Percentiles rank a stretch among this genome's conserved stretches.
These are phyloP conservation scores for Lasiosphaeria ovina DNA, from an alignment of 495 filamentous ascomycete genomes.

Conservation along the genomic window DNA sequence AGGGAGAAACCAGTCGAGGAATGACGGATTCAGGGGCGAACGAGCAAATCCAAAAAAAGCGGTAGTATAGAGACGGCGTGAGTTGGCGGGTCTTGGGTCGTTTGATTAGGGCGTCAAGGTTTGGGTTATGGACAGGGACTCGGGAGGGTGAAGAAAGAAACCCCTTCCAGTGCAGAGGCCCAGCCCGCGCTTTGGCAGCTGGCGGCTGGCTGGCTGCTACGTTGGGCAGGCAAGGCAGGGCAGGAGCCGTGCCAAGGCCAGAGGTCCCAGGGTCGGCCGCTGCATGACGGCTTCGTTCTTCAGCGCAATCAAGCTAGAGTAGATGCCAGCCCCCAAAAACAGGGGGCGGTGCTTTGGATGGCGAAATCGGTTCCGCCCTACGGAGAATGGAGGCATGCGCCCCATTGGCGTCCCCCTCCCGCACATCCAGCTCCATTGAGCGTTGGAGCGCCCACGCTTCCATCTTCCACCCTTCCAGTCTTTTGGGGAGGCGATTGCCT, in stretches of 20 bases:
- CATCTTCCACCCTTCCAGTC: too few species aligned
- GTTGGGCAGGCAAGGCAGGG: too few species aligned
- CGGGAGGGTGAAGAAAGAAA: too few species aligned
- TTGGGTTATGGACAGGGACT: background rate
- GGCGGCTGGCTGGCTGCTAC: too few species aligned
- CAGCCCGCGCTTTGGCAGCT: too few species aligned
- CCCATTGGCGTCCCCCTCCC: background rate
- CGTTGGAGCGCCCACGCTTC: background rate
- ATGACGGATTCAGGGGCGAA: background rate
- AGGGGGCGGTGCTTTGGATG: background rate
- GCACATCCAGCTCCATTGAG: background rate
- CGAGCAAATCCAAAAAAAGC: constrained; percentile 13
- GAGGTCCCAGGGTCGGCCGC: too few species aligned
- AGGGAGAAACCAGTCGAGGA: background rate
- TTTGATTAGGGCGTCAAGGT: constrained; percentile 1
- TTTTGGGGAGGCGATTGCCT: background rate
- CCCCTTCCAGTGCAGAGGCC: too few species aligned
- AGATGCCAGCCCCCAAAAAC: background rate
- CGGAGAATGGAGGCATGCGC: too few species aligned
- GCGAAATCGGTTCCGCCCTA: constrained; percentile 3
- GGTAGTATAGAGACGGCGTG: background rate
- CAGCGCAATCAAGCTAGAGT: background rate
- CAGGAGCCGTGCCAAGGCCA: too few species aligned
- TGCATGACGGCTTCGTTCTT: too few species aligned
- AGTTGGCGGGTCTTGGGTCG: background rate